Evolutionary conservation across 2,329 filamentous ascomycete species (phyloP).

Genomic region (Cladophialophora immunda): DNA sequence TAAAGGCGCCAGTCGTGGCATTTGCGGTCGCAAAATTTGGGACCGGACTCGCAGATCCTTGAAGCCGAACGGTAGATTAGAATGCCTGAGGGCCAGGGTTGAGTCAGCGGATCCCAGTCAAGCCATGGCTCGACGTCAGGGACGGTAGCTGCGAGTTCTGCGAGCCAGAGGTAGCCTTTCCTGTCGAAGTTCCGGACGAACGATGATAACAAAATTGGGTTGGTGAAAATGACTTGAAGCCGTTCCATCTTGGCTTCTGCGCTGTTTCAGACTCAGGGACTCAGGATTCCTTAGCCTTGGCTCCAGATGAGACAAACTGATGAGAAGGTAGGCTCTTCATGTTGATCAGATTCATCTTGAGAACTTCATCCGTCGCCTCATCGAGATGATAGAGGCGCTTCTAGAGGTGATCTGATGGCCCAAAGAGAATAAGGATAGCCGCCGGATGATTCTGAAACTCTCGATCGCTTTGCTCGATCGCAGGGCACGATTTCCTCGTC

Average conservation of each 20-base stretch:
- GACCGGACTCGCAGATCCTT: not conserved
- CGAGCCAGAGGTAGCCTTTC: not conserved
- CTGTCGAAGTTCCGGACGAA: constrained; percentile 5
- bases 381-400: not conserved
- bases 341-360: not conserved
- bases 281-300: not conserved
- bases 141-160: not conserved
- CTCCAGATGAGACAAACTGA: not conserved
- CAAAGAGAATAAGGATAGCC: not conserved
- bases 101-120: not conserved
- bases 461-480: not conserved
- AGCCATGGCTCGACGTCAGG: not conserved
- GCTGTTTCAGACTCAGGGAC: not conserved
- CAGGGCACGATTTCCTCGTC: not conserved
- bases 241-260: not conserved
- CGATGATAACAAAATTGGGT: constrained; percentile 3
- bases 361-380: not conserved
- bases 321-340: not conserved
- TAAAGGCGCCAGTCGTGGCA: not conserved
- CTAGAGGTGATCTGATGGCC: not conserved
- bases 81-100: not conserved
- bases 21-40: not conserved
- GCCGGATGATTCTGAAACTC: not conserved
- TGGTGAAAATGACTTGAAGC: not conserved
- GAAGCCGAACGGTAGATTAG: not conserved